These are phyloP conservation scores for Moesziomyces sp. DNA, from an alignment of 1,284 basidiomycete genomes.

Conservation along the genomic window DNA sequence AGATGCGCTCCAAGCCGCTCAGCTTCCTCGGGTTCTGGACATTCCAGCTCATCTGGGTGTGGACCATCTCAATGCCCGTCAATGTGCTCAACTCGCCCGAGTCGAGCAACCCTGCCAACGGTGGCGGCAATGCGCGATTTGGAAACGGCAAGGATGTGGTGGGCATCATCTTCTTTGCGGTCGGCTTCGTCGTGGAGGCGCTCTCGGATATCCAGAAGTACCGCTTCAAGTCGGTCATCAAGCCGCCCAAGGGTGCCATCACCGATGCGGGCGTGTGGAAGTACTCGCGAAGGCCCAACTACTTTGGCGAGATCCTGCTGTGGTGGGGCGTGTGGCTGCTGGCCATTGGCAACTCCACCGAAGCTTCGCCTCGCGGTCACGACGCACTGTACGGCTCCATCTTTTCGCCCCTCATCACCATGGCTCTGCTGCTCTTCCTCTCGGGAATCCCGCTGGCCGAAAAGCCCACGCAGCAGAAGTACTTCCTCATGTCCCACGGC, in stretches of 20 bases:
- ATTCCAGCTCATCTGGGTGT: conserved; percentile 60
- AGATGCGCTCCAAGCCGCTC: conserved; percentile 60
- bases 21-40: conserved; percentile 50
- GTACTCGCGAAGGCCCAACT: conserved; percentile 74
- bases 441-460: conserved; percentile 80
- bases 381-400: conserved; percentile 54
- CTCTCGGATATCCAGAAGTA: conserved; percentile 76
- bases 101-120: conserved; percentile 34
- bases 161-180: conserved; percentile 76
- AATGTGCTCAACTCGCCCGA: conserved; percentile 59
- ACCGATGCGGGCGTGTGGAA: conserved; percentile 53
- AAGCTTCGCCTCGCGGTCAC: conserved; percentile 21
- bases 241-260: conserved; percentile 56
- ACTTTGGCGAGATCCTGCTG: conserved; percentile 77
- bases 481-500: conserved; percentile 73
- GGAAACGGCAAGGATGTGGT: conserved; percentile 73
- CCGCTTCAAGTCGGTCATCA: conserved; percentile 51
- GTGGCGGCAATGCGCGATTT: conserved; percentile 42
- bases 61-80: conserved; percentile 57
- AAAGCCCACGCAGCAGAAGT: conserved; percentile 77
- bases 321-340: conserved; percentile 60
- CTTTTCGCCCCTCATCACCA: conserved; percentile 63
- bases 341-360: conserved; percentile 35
- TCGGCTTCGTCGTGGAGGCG: conserved; percentile 76
- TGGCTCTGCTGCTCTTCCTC: conserved; percentile 69